phyloP scores from a whole-genome alignment of 225 moss, liverwort and hornwort species.

The Polytrichum commune region DNA sequence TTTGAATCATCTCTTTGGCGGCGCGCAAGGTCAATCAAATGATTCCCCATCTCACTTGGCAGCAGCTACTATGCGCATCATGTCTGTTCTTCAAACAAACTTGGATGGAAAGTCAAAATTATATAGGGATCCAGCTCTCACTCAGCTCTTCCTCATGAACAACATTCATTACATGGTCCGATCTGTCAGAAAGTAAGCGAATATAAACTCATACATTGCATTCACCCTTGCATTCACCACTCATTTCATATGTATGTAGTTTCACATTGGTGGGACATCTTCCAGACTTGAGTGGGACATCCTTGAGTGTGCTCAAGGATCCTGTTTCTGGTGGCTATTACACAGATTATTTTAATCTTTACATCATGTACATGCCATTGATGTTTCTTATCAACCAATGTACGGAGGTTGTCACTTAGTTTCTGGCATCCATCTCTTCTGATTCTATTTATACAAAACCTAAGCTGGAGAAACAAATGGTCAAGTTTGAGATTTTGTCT shows the following conservation, averaged over 20 bases:
- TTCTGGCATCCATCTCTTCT: not conserved
- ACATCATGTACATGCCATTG: not conserved
- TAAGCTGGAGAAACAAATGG: too few relatives aligned
- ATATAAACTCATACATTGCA: not conserved
- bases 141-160: slow-evolving; percentile 85
- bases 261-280: not conserved
- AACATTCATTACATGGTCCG: slow-evolving; percentile 87
- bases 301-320: too few relatives aligned
- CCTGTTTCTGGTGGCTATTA: too few relatives aligned
- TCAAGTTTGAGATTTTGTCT: not conserved
- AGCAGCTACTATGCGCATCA: slow-evolving; percentile 67
- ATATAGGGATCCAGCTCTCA: slow-evolving; percentile 73
- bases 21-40: slow-evolving; percentile 28
- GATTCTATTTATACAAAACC: not conserved
- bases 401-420: not conserved
- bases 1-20: slow-evolving; percentile 68
- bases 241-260: not conserved
- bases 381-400: not conserved
- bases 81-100: slow-evolving; percentile 73
- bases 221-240: too few relatives aligned
- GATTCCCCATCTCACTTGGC: slow-evolving; percentile 54
- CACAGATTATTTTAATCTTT: not conserved
- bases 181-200: slow-evolving; percentile 62
- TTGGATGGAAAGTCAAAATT: slow-evolving; percentile 80
- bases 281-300: not conserved